Evolutionary conservation across 148 eudicot genomes (phyloP), one percentile per base, ranked within the genome.

Genomic region (Pharnaceum exiguum): DNA sequence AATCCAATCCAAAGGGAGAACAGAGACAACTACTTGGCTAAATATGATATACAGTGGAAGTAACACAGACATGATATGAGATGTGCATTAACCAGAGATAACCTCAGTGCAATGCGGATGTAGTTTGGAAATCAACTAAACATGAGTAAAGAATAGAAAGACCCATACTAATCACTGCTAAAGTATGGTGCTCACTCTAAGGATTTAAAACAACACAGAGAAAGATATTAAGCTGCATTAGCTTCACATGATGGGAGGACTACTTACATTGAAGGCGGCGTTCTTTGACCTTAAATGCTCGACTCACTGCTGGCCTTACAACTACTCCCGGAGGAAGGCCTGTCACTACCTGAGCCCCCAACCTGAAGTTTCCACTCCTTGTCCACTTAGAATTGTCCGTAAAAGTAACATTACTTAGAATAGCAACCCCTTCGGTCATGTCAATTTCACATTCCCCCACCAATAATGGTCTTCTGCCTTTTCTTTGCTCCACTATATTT

Each of bases 321-420:
- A 9, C 44, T 17, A 38, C 21, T 30, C 36, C 51, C 42, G 48
- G 36, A 5, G 33, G 36, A 6, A 24, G 29, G n/a, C n/a, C n/a
- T n/a, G n/a, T n/a, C 7, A 32, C 5, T 2, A 51, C 31, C 36
- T 13, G 40, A 23, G 57, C 64, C 2, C 71, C 71, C 5, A 67
- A 40, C 43, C 71, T 39, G 24, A 67, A 67, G n/a, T n/a, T n/a
- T n/a, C 82, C 75, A 55, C 73, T 72, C 64, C 73, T 79, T 22
- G 60, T 63, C 76, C 74, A 71, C 39, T 70, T 86, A 22, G 86
- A 83, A 63, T 82, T 82, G 49, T 85, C 95, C 1, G 89, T 80
- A 57, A 86, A 78, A 24, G 42, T 33, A n/a, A 86, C 21, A 19
- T 74, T 67, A 23, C 70, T 45, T 2, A 80, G 67, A 5, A 32